phyloP scores from a whole-genome alignment of 1,284 basidiomycete species.

The Rhodotorula sp. region DNA sequence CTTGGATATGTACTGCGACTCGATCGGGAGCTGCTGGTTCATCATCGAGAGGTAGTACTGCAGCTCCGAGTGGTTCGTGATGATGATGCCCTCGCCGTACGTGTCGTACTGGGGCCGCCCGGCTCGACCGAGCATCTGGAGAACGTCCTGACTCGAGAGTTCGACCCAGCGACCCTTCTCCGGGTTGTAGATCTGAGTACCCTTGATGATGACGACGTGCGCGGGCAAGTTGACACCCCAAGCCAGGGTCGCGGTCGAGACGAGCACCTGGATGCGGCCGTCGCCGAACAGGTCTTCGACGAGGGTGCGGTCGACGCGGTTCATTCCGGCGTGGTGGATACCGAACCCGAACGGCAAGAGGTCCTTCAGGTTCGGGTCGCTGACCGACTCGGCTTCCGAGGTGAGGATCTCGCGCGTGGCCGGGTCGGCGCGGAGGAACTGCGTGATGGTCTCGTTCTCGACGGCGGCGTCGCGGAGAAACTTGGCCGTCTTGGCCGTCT shows the following conservation, averaged over 20 bases:
- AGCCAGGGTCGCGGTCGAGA: constrained; percentile 95
- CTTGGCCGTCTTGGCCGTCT: constrained; percentile 94
- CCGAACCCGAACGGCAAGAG: constrained; percentile 94
- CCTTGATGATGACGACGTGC: constrained; percentile 98
- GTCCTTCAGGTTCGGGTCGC: constrained; percentile 81
- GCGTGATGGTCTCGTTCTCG: constrained; percentile 92
- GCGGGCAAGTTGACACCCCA: constrained; percentile 99
- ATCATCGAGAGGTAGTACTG: constrained; percentile 93
- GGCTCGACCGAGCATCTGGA: constrained; percentile 98
- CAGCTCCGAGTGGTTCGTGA: constrained; percentile 94
- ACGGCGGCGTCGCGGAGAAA: constrained; percentile 93
- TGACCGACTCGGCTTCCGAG: constrained; percentile 78
- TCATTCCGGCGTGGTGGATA: constrained; percentile 99
- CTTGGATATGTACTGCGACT: constrained; percentile 89
- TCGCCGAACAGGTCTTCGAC: constrained; percentile 95
- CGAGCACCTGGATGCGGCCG: constrained; percentile 88
- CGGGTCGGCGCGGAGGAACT: constrained; percentile 88
- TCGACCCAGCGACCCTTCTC: constrained; percentile 98
- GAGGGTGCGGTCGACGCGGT: constrained; percentile 83
- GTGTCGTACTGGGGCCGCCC: constrained; percentile 98
- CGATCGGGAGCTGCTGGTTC: constrained; percentile 95
- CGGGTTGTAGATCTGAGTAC: constrained; percentile 98
- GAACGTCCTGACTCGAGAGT: constrained; percentile 90
- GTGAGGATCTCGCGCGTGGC: constrained; percentile 83
- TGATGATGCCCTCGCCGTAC: constrained; percentile 96